These are phyloP conservation scores for Ceratocystiopsis brevicomis DNA, from an alignment of 2,329 filamentous ascomycete species.

Conservation along the genomic window DNA sequence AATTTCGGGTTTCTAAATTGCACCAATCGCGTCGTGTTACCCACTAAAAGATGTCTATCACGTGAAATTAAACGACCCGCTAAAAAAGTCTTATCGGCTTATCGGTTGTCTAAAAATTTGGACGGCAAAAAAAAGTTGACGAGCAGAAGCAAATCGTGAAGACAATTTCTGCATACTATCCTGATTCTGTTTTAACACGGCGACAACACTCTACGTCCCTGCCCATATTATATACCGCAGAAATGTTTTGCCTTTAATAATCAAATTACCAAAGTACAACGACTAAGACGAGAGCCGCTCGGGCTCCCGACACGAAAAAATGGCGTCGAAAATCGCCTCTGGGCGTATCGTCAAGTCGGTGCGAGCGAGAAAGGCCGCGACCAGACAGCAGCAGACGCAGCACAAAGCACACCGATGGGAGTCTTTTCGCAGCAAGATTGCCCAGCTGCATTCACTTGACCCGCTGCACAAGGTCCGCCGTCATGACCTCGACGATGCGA, in stretches of 20 bases:
- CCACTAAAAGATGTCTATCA: no score
- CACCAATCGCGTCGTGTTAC: no score
- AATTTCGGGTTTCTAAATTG: no score
- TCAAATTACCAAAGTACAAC: no score
- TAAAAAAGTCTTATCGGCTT: conserved; percentile 1
- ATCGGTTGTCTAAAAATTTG: conserved; percentile 6
- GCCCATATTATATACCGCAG: no score
- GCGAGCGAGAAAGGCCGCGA: conserved; percentile 41
- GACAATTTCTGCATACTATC: not conserved
- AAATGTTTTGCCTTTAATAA: no score
- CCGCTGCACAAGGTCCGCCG: conserved; percentile 78
- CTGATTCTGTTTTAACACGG: not conserved
- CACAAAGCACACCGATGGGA: conserved; percentile 53
- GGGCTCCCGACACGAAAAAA: conserved; percentile 12
- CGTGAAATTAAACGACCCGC: not conserved
- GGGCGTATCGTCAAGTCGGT: conserved; percentile 50
- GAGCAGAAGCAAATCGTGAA: conserved; percentile 1
- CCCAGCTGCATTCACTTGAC: conserved; percentile 75
- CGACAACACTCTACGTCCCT: not conserved
- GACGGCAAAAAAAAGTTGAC: conserved; percentile 7
- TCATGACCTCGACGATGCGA: conserved; percentile 47
- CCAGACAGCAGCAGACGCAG: conserved; percentile 47
- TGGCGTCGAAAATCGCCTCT: conserved; percentile 38
- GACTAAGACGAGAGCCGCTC: no score
- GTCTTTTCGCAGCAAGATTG: conserved; percentile 75